These are phyloP conservation scores for Colletotrichum costaricense DNA, from an alignment of 2,329 filamentous ascomycete genomes.

Conservation along the genomic window DNA sequence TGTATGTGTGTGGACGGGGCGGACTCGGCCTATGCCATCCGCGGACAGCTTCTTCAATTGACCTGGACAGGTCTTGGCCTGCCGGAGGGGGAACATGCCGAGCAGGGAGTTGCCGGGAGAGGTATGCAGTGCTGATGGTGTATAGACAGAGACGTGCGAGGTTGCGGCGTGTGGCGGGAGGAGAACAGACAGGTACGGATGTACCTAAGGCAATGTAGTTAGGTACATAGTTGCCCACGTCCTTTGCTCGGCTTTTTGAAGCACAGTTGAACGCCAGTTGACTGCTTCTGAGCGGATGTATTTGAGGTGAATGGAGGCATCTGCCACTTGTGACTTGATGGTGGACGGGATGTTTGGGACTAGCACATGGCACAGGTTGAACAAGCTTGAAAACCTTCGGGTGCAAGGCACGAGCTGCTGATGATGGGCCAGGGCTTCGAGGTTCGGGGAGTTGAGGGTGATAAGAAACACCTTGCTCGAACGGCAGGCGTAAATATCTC, in stretches of 20 bases:
- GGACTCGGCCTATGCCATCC: constrained; percentile 19
- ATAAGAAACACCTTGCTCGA: background rate
- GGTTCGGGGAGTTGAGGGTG: no score
- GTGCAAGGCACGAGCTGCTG: background rate
- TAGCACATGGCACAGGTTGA: background rate
- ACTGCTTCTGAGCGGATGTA: background rate
- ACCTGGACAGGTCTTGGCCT: constrained; percentile 11
- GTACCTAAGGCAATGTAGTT: background rate
- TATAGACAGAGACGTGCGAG: background rate
- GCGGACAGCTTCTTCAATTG: background rate
- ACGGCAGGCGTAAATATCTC: background rate
- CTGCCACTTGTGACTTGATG: background rate
- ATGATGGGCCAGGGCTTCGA: no score
- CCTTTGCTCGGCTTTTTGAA: background rate
- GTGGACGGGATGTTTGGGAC: background rate
- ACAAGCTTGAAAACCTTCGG: background rate
- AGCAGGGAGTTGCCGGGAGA: background rate
- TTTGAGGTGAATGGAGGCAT: background rate
- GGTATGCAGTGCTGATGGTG: background rate
- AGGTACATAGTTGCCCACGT: background rate
- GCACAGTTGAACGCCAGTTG: background rate
- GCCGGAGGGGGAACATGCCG: constrained; percentile 18
- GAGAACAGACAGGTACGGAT: background rate
- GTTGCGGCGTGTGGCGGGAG: no score
- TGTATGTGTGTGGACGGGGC: constrained; percentile 13